Evolutionary conservation across 306 rosid genomes (phyloP), one percentile per base, ranked within the genome.

Genomic region (Dalbergia cultrata): DNA sequence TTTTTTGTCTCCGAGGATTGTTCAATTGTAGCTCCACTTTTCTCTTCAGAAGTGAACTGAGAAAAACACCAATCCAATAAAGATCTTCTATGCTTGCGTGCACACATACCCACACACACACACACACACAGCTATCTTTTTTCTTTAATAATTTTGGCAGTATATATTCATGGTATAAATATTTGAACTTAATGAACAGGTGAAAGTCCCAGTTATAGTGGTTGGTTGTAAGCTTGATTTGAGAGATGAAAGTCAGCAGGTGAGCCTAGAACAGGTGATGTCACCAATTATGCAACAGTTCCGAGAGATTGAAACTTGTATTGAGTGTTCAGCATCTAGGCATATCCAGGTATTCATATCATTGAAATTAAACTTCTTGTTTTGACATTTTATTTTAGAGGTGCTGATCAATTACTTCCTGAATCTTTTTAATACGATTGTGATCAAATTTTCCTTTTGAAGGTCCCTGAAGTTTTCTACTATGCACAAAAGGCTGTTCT

Each of bases 241-340:
- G 90, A 89, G 99, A 86, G 98, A 92, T 87, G 99, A 96, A 74
- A 88, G 83, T 82, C 97, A 89, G 84, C 97, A 89, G 75, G 87
- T 92, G 84, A 96, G 97, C 93, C 81, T 96, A 80, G 99, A 96
- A 78, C 94, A 87, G 81, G 98, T 92, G 85, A 96, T 96, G 99
- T 91, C 99, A 31, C 99, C 99, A 53, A 93, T 96, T 82, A 96
- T 96, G 99, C 98, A 96, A 84, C 97, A 96, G 70, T 96, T 96
- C 82, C 97, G 97, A 56, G 98, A 96, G 88, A 96, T 96, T 88
- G 99, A 96, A 84, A 96, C 99, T 70, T 96, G 99, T 86, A 96
- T 96, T 0, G 99, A 96, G 82, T 96, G 99, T 81, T 96, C 99
- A 11, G 96, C 99, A 63, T 65, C 78, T 67, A 96, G 90, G 87